Evolutionary conservation across 2,329 filamentous ascomycete species (phyloP), one percentile per base, ranked within the genome.

Genomic region (Penicillium fuscoglaucum): DNA sequence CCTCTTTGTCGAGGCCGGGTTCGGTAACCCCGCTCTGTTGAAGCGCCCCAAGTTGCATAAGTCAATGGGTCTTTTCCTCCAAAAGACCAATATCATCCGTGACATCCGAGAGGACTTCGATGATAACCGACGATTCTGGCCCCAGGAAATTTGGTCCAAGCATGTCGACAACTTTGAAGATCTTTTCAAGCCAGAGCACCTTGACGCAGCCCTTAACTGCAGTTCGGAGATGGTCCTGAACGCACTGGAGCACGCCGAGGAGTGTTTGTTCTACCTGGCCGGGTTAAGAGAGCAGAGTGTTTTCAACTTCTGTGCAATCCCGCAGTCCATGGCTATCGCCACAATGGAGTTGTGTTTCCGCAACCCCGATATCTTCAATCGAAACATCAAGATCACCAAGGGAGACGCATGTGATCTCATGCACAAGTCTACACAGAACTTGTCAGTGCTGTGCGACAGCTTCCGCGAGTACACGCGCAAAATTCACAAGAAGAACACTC

Each of bases 81-180:
- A 99, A 73, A 96, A 99, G 82, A 96, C 92, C 65, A 99, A 99
- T 82, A 97, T 99, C 74, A 97, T 98, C 72, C 91, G 95, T 72
- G 95, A 99, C 74, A 85, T 98, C 63, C 87, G 88, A 68, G 95
- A 99, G 75, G 95, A 99, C 72, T 88, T 88, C 67, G 84, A 90
- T 59, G 95, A 98, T 75, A 87, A 89, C 67, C 87, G 95, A 61
- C 87, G 90, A 58, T 99, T 96, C 83, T 99, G 91, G 87, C 95
- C 95, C 51, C 90, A 89, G 76, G 92, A 96, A 78, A 91, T 99
- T 71, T 99, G 95, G 95, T 91, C 90, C 72, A 96, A 96, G 82
- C 87, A 99, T 72, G 93, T 97, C 52, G 85, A 90, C 68, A 86
- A 89, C 39, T 98, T 93, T 75, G 90, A 93, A 41, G 92, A 98